Base-by-base conservation (phyloP, 768 basidiomycete genomes). In the Albatrellus ellisii region DNA sequence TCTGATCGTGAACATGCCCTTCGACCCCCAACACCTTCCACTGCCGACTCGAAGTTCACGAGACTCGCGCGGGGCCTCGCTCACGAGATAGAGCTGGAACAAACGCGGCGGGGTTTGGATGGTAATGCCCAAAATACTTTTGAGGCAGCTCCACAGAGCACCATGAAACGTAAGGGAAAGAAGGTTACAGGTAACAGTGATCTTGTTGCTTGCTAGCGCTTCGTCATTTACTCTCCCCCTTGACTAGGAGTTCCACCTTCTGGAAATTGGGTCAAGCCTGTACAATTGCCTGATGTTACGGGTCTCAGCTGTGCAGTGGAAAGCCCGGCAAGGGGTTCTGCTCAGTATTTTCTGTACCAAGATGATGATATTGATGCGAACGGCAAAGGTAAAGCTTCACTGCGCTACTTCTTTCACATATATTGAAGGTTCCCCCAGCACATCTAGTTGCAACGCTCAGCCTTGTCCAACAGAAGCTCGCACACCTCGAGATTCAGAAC, bases 241-340 rank as follows among this genome's bases (percentile, higher is more conserved):
- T n/a, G n/a, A n/a, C 36, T 26, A 5, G 6, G 26, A 8, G 27
- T 20, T 11, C 36, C 22, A 67, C 66, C 26, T 55, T 40, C 39
- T 20, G 47, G 41, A 20, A 43, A 36, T 5, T 15, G 12, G 31
- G 41, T 22, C 25, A 41, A 32, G 12, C 40, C 29, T 12, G 43
- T 86, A 15, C 71, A 78, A 38, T 62, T 88, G 2, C 87, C 86
- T 1, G 88, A 90, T 51, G 75, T 91, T 4, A 91, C 88, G 6
- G 88, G 87, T 0, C 57, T 90, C 8, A 90, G 84, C 0, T 78
- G 68, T 33, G 87, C 81, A 0, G 76, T 88, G 11, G 73, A 75
- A 39, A 81, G 81, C 4, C 87, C 88, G 1, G 73, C 75, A 1
- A 80, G 73, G 48, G 61, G 61, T 3, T 67, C 66, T 12, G 48